Evolutionary conservation across 2,329 filamentous ascomycete species (phyloP).

Genomic region (Fusarium luffae): DNA sequence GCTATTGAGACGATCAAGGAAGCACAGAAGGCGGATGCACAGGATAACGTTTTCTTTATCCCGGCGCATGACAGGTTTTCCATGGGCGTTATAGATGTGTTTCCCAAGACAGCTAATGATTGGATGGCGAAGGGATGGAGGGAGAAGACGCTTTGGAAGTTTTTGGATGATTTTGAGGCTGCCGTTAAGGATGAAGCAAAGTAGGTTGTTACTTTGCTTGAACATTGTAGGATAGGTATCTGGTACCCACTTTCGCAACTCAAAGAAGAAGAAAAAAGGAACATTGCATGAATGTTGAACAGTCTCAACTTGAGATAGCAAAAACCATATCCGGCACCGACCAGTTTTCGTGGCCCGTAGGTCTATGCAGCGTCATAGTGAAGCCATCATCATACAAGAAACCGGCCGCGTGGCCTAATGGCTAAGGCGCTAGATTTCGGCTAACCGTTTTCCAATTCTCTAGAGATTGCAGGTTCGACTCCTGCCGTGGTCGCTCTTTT

Average conservation of each 20-base stretch:
- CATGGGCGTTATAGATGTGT: constrained; percentile 3
- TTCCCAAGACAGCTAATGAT: constrained; percentile 1
- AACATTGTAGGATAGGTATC: background rate
- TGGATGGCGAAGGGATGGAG: constrained; percentile 19
- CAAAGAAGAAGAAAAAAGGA: background rate
- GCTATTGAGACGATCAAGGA: constrained; percentile 9
- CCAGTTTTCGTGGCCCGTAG: rapidly evolving
- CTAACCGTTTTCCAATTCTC: background rate
- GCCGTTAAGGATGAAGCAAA: background rate
- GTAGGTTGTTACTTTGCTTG: background rate
- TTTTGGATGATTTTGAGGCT: constrained; percentile 4
- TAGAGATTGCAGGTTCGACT: constrained; percentile 31
- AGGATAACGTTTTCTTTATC: constrained; percentile 14
- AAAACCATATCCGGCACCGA: rapidly evolving
- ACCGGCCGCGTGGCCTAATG: constrained; percentile 27
- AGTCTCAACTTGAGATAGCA: rapidly evolving
- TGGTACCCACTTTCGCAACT: background rate
- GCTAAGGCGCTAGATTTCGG: constrained; percentile 33
- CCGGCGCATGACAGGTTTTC: constrained; percentile 12
- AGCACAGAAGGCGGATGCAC: constrained; percentile 7
- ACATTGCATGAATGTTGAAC: background rate
- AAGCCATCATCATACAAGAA: background rate
- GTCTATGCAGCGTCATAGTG: background rate
- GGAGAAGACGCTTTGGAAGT: constrained; percentile 13
- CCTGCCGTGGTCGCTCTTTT: constrained; percentile 22